Percentiles rank a stretch among this genome's conserved stretches.
phyloP scores from a whole-genome alignment of 2,329 filamentous ascomycete species.

The Botrytis galanthina region DNA sequence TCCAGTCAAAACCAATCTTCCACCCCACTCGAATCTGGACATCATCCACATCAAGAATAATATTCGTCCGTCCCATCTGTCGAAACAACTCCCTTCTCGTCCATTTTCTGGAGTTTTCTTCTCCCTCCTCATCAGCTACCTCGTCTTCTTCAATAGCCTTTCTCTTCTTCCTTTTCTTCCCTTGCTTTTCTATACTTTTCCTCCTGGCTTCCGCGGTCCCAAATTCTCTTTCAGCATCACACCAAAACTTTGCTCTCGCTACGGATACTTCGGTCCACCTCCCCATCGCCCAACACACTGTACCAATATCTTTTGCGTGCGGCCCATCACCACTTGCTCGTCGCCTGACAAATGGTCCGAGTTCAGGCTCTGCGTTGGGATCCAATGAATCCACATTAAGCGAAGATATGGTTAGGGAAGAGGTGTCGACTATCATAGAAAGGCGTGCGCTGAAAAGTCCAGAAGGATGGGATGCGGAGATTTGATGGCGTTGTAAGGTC shows the following conservation, averaged over 20 bases:
- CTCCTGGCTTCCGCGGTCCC: slow-evolving; percentile 38
- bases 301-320: slow-evolving; percentile 55
- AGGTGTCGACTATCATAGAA: slow-evolving; percentile 57
- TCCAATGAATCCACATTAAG: slow-evolving; percentile 57
- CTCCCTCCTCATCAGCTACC: slow-evolving; percentile 34
- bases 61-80: slow-evolving; percentile 51
- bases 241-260: slow-evolving; percentile 63
- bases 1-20: slow-evolving; percentile 68
- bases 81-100: slow-evolving; percentile 50
- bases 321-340: slow-evolving; percentile 43
- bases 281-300: slow-evolving; percentile 64
- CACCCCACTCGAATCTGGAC: slow-evolving; percentile 53
- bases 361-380: slow-evolving; percentile 55
- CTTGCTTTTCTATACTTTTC: slow-evolving; percentile 23
- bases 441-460: slow-evolving; percentile 57
- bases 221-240: slow-evolving; percentile 50
- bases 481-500: slow-evolving; percentile 53
- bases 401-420: slow-evolving; percentile 49
- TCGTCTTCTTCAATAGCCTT: slow-evolving; percentile 37
- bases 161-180: slow-evolving; percentile 27
- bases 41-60: slow-evolving; percentile 38
- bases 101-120: slow-evolving; percentile 28
- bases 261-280: slow-evolving; percentile 64
- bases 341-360: slow-evolving; percentile 48
- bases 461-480: slow-evolving; percentile 48